Conservation (phyloP, 2,329 filamentous ascomycete species). For the Endocalyx cinctus region DNA sequence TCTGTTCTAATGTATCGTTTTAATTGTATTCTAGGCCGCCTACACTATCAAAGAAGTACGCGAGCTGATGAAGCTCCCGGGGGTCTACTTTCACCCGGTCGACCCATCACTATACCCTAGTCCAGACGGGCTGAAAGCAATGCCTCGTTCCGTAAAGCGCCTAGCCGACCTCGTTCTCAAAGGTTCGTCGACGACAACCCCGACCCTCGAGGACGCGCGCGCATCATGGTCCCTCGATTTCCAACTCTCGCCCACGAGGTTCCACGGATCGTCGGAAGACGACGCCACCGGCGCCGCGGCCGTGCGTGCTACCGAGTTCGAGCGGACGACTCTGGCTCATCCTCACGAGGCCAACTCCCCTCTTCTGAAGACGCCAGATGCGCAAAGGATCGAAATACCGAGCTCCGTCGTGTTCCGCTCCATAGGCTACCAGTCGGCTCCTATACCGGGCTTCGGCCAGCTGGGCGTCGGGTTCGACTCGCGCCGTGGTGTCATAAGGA, state of each 20-base stretch:
- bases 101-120: slow-evolving; percentile 63
- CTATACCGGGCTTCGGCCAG: slow-evolving; percentile 68
- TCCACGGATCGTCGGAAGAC: slow-evolving; percentile 49
- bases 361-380: slow-evolving; percentile 43
- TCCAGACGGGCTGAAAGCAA: slow-evolving; percentile 57
- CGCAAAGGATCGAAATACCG: slow-evolving; percentile 46
- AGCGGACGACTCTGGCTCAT: slow-evolving; percentile 52
- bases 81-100: slow-evolving; percentile 67
- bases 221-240: slow-evolving; percentile 85
- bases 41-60: slow-evolving; percentile 95
- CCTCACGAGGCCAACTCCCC: slow-evolving; percentile 49
- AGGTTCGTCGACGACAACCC: slow-evolving; percentile 58
- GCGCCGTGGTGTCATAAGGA: slow-evolving; percentile 69
- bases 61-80: slow-evolving; percentile 75
- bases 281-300: no score
- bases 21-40: slow-evolving; percentile 60
- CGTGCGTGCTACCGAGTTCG: slow-evolving; percentile 66
- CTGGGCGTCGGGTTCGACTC: slow-evolving; percentile 76
- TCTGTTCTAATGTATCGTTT: no score
- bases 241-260: slow-evolving; percentile 70
- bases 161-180: slow-evolving; percentile 78
- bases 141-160: slow-evolving; percentile 71
- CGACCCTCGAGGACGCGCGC: slow-evolving; percentile 38
- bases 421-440: slow-evolving; percentile 86
- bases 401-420: slow-evolving; percentile 80